Conservation (phyloP, 2,329 filamentous ascomycete genomes). For the Ascochyta pisi region DNA sequence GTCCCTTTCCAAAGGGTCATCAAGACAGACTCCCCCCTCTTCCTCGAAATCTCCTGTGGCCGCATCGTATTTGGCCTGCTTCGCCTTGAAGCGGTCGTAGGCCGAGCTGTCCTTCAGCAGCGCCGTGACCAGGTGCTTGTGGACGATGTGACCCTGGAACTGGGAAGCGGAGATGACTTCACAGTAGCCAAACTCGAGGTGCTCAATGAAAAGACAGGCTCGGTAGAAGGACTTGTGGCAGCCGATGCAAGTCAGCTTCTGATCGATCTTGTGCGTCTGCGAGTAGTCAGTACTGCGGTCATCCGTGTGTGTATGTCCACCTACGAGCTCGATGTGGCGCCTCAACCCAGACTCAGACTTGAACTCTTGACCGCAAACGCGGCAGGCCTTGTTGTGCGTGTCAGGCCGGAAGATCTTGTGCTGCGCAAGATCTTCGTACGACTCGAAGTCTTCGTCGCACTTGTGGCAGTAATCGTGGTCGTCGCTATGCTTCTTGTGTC, state of each 20-base stretch:
- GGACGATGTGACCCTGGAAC: conserved; percentile 58
- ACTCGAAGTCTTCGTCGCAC: conserved; percentile 55
- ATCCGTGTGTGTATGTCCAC: conserved; percentile 12
- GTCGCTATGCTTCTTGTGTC: conserved; percentile 57
- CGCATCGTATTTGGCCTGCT: conserved; percentile 38
- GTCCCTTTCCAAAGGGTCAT: conserved; percentile 25
- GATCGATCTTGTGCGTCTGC: conserved; percentile 58
- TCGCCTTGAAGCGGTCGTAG: conserved; percentile 35
- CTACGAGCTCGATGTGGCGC: conserved; percentile 60
- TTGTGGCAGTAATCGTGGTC: conserved; percentile 56
- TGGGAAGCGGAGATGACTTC: conserved; percentile 49
- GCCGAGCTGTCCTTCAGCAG: conserved; percentile 30
- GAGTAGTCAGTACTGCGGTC: neutral
- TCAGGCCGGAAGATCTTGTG: conserved; percentile 54
- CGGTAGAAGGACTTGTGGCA: conserved; percentile 58
- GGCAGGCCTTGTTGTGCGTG: conserved; percentile 60
- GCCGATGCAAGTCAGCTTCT: conserved; percentile 61
- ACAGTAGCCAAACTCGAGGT: conserved; percentile 63
- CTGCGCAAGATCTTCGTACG: conserved; percentile 53
- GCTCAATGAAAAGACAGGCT: conserved; percentile 58
- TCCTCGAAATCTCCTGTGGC: conserved; percentile 38
- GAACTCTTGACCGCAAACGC: conserved; percentile 64
- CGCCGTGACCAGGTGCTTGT: conserved; percentile 57
- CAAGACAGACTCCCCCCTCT: conserved; percentile 34
- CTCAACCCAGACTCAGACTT: conserved; percentile 59